Evolutionary conservation across 1,284 basidiomycete genomes (phyloP), one percentile per base, ranked within the genome.

Genomic region (Pseudomicrostroma phylloplanum): DNA sequence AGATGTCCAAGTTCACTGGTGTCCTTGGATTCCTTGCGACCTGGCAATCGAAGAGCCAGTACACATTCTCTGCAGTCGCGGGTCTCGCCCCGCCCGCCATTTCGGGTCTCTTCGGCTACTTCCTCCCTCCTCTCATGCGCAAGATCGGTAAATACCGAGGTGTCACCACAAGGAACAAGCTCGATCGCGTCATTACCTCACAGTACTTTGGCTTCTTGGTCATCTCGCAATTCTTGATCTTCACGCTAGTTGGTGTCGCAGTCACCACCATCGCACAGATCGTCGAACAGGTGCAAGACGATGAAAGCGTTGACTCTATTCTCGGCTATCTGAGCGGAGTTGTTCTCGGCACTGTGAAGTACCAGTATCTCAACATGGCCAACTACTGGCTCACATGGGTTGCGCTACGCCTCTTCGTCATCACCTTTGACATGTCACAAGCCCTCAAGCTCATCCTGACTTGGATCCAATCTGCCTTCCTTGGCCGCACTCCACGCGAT

Each of bases 401-500:
- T 43, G 67, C 73, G 0, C 84, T 97, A 41, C 90, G 93, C 74
- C 93, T 92, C 36, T 96, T 96, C 84, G 84, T 96, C 54, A 88
- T 88, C 25, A 82, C 97, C 62, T 97, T 97, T 75, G 96, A 99
- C 79, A 83, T 99, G 49, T 93, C 94, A 6, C 96, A 99, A 80
- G 86, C 97, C 60, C 81, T 96, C 81, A 94, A 96, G 76, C 84
- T 99, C 40, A 75, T 92, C 13, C 86, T 89, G 82, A 86, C 92
- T 21, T 92, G 88, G 41, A 83, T 96, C 81, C 89, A 90, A 80
- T 92, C 84, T 60, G 66, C 64, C 41, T 80, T 92, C 55, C 90
- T 96, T 74, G 91, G 92, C n/a, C 88, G 93, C 62, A 98, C 96
- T 0, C 94, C 93, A 54, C 86, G 96, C 70, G 92, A 96, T 74